Evolutionary conservation across 495 filamentous ascomycete genomes (phyloP), one percentile per base, ranked within the genome.

Genomic region (Hypoxylon perforatum): DNA sequence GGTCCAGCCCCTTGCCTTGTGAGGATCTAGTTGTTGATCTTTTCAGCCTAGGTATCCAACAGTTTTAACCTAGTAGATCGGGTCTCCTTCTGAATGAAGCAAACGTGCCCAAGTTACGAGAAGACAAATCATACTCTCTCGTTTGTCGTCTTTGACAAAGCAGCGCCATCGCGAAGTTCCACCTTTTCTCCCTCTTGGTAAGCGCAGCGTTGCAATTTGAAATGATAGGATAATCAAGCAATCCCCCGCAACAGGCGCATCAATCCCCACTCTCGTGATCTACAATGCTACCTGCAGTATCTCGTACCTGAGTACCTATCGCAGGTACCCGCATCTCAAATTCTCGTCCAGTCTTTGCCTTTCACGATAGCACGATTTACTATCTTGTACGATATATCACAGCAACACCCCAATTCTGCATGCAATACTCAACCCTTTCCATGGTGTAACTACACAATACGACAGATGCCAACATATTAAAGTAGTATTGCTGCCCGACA

Each of bases 111-210:
- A n/a, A n/a, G n/a, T n/a, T n/a, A n/a, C 59, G 47, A 30, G 36
- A 67, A 9, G 15, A 21, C 38, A 49, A 35, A 60, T 45, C 22
- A 17, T 50, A 25, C 15, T 45, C 30, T 39, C 22, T 55, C 35
- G 49, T 54, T 68, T 55, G 48, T 59, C 59, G 42, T 68, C 47
- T 21, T 54, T 63, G 52, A 62, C 64, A 67, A 67, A 67, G 57
- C 51, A 47, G 19, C 28, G 8, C 28, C 28, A 35, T n/a, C n/a
- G n/a, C n/a, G n/a, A n/a, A 35, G 36, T 10, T 36, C 30, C 39
- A 18, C 15, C 19, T n/a, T n/a, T n/a, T n/a, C n/a, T n/a, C n/a
- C n/a, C n/a, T n/a, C n/a, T n/a, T n/a, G 61, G 57, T 57, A 52
- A 38, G 35, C 15, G 39, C 39, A 42, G 25, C 14, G 42, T 22